Evolutionary conservation across 257 asterid genomes (phyloP).

Genomic region (Phtheirospermum japonicum): DNA sequence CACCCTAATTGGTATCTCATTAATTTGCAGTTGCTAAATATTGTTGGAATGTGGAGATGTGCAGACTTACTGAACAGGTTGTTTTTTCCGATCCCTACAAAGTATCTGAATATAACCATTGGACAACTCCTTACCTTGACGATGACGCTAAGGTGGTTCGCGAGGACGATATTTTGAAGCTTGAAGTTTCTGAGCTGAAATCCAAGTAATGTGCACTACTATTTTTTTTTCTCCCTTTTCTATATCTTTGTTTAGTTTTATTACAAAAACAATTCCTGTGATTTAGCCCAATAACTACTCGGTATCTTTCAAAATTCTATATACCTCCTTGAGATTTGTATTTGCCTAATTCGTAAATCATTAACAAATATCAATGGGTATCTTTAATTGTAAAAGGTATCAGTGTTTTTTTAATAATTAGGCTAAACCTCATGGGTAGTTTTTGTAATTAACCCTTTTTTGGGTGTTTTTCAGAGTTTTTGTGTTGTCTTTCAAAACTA

Average conservation of each 20-base stretch:
- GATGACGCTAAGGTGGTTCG: slow-evolving; percentile 81
- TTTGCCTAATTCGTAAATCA: background rate
- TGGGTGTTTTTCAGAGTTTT: too few species aligned
- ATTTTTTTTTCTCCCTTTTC: background rate
- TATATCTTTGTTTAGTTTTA: background rate
- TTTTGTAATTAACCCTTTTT: background rate
- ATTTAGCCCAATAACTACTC: background rate
- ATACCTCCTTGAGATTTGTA: background rate
- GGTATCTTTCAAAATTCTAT: background rate
- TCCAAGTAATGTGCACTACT: slow-evolving; percentile 48
- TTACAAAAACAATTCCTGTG: background rate
- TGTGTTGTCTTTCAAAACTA: background rate
- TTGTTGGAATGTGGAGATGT: slow-evolving; percentile 89
- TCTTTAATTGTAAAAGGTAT: background rate
- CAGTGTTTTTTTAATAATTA: too few species aligned
- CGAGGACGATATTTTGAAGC: slow-evolving; percentile 68
- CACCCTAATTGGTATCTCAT: slow-evolving; percentile 23
- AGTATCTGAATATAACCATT: slow-evolving; percentile 71
- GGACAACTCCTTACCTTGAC: slow-evolving; percentile 92
- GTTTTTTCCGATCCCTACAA: slow-evolving; percentile 94
- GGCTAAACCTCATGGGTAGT: background rate
- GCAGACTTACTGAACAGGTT: slow-evolving; percentile 96
- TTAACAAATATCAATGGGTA: background rate
- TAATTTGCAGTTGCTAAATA: slow-evolving; percentile 80
- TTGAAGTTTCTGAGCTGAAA: slow-evolving; percentile 88